Base-by-base conservation (phyloP, 225 moss, liverwort and hornwort species). In the Physcomitrium patens region DNA sequence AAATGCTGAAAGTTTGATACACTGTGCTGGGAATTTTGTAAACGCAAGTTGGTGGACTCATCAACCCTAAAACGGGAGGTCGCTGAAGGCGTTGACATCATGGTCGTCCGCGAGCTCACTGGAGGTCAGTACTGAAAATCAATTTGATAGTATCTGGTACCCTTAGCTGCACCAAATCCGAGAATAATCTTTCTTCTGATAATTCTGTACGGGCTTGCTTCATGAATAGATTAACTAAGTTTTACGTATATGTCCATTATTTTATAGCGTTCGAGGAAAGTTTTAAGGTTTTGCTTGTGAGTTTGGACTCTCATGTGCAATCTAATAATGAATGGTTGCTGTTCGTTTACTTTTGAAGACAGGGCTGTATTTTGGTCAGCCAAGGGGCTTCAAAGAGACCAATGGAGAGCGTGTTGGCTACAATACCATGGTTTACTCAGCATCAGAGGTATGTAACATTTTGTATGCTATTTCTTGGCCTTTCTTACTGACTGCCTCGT, bases 291-390 rank as follows among this genome's bases (percentile, higher is more conserved):
- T 19, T 48, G 41, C 23, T 69, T 64, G 19, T 54, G 45, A 71
- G 28, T 43, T 44, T 22, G 49, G 54, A 18, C 19, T 45, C 17
- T 3, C 12, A 43, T 42, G 60, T 22, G 66, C 64, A 45, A 72
- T 65, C 47, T 51, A 61, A 64, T 72, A 66, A 80, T 86, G 62
- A 50, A 75, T 78, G 60, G 63, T 73, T 71, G 24, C 18, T 59
- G 47, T 77, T 68, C 37, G 37, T 44, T 19, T 80, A 64, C 81
- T 70, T 69, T 67, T 61, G 72, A 74, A 57, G 82, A 77, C 93
- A 96, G 96, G 93, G 43, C 89, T 99, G 52, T 99, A 99, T 78
- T 99, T 99, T 83, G 97, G 97, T 47, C 69, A 93, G 79, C 97
- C 97, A 75, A 88, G 83, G 72, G 97, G 95, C 53, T 93, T 95